Evolutionary conservation across 75 land plant species (phyloP), one percentile per base, ranked within the genome.

Genomic region (Picea sitchensis): DNA sequence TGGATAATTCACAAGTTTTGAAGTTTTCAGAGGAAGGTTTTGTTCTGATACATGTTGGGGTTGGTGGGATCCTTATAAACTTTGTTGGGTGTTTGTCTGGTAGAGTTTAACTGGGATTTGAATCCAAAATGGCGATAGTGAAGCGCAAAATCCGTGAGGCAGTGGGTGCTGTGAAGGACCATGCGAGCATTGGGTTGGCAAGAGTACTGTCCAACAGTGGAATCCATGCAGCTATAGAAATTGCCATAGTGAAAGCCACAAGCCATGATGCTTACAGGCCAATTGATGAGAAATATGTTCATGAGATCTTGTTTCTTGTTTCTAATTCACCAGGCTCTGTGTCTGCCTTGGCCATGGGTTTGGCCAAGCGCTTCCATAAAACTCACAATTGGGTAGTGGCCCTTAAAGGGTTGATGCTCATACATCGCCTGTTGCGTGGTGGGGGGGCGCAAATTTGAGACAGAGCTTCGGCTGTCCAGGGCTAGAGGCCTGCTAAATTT

Each of bases 391-490:
- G 87, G 77, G 63, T 86, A 31, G 93, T 91, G 20, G 91, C 92
- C 13, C 82, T 93, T 77, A 93, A 91, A 80, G 58, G 85, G 3
- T 88, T 93, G 14, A 65, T 88, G 84, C 81, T 93, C 56, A 83
- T 89, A 14, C 93, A 94, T 63, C 85, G 96, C 41, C 86, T 91
- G 8, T 80, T 94, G 2, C 77, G 85, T 0, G 89, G 86, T 0
- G 38, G 94, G 91, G 91, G 88, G 88, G 72, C 83, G 86, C 11
- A 78, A 76, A 58, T 90, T 92, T 44, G 87, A 90, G 84, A 83
- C 82, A 59, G 87, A 91, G 59, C 59, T 91, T 7, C 80, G 79
- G 41, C 61, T 15, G 17, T 72, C 85, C 21, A 73, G 81, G 58
- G 69, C 77, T 1, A 80, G 77, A 14, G 88, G 90, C 12, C 31